These are phyloP conservation scores for Atalantia buxifolia DNA, from an alignment of 345 rosid genomes.

Conservation along the genomic window DNA sequence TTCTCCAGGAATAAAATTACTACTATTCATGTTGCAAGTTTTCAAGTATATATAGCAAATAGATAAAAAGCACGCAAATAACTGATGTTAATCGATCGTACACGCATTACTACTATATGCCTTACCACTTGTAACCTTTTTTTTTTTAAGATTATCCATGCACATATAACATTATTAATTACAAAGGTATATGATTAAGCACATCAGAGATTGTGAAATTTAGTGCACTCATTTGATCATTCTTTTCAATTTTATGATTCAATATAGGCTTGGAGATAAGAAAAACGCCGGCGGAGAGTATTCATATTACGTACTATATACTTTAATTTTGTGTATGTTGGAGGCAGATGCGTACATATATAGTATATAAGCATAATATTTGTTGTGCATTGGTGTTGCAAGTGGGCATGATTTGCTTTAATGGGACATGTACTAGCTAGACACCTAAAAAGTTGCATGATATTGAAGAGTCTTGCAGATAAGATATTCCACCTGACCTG, in stretches of 20 bases:
- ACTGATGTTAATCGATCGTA: background rate
- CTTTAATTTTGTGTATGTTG: too few species aligned
- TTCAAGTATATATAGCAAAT: background rate
- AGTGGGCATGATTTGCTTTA: conserved; percentile 32
- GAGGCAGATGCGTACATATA: background rate
- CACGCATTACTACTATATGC: background rate
- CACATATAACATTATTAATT: too few species aligned
- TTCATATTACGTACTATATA: too few species aligned
- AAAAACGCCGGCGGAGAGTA: background rate
- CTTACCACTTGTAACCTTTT: too few species aligned
- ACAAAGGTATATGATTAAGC: background rate
- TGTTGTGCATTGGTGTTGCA: background rate
- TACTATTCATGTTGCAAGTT: background rate
- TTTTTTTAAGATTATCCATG: too few species aligned
- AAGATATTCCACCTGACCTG: conserved; percentile 30
- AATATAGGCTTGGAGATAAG: background rate
- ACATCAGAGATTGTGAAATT: background rate
- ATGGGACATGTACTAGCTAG: conserved; percentile 24
- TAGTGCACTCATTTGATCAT: background rate
- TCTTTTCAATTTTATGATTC: too few species aligned
- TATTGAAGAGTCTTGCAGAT: conserved; percentile 16
- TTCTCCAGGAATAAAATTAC: background rate
- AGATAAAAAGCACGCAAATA: background rate
- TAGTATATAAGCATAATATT: too few species aligned
- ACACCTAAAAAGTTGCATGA: conserved; percentile 3